These are phyloP conservation scores for Lyophyllum semitale DNA, from an alignment of 768 basidiomycete species.

Conservation along the genomic window DNA sequence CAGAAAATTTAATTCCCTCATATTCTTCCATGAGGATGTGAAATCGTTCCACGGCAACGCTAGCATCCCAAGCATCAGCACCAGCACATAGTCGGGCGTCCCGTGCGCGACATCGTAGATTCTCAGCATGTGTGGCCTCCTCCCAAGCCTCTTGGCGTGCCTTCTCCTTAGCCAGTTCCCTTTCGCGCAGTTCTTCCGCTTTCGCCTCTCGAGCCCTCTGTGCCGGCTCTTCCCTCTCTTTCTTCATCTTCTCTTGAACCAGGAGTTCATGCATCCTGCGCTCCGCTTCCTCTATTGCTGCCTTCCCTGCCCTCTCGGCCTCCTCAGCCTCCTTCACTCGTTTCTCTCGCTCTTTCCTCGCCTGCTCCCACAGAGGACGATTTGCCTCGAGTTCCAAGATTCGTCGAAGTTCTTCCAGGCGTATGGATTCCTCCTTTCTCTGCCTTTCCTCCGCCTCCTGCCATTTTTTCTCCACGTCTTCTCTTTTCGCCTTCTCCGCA, in stretches of 20 bases:
- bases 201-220: neutral
- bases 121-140: constrained; percentile 1
- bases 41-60: constrained; percentile 5
- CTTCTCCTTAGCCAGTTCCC: constrained; percentile 1
- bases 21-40: constrained; percentile 5
- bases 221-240: constrained; percentile 1
- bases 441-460: no score
- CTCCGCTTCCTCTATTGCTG: constrained; percentile 8
- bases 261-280: constrained; percentile 9
- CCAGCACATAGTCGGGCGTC: constrained; percentile 2
- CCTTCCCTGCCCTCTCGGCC: constrained; percentile 1
- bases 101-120: constrained; percentile 10
- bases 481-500: no score
- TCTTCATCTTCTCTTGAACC: constrained; percentile 3
- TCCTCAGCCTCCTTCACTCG: neutral
- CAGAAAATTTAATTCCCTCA: constrained; percentile 21
- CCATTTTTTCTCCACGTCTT: no score
- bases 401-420: no score
- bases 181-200: constrained; percentile 1
- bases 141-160: constrained; percentile 9
- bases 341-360: constrained; percentile 3
- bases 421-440: no score
- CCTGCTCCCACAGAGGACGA: constrained; percentile 11
- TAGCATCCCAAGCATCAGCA: constrained; percentile 1
- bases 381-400: constrained; percentile 16